Base-by-base conservation (phyloP, 352 stramenopile genomes). In the Globisporangium okanoganense region DNA sequence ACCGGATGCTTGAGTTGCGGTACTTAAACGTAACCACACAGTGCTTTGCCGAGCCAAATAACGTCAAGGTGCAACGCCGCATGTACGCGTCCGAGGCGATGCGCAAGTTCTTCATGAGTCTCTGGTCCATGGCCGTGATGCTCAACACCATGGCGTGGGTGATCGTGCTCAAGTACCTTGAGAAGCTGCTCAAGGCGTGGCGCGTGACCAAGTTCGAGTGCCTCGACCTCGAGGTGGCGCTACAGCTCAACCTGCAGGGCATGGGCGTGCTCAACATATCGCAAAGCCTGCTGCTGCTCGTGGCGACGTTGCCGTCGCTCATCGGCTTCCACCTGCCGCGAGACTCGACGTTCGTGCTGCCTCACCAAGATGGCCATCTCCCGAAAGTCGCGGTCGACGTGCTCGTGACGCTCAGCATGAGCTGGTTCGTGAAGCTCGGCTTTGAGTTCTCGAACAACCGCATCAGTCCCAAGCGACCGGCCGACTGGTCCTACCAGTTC, bases 131-230 rank as follows among this genome's bases (percentile, higher is more conserved):
- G 59, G 54, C 62, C 4, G 45, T 79, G 24, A 66, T 79, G 67
- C 74, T 83, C 62, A 83, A 83, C 61, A 80, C 74, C 7, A 76
- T 83, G 50, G 72, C 72, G 16, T 56, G 72, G 20, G 59, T 71
- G 2, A 41, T 80, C 44, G 63, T 83, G 31, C 52, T 77, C 60
- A 83, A 77, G 63, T 83, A 83, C 54, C 62, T 80, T 8, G 64
- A 68, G 55, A 77, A 79, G 52, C 61, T 80, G 2, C 27, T 59
- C 25, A 67, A 70, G 12, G 74, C 74, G 6, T 75, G 61, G 56
- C 49, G 51, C 22, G 57, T 71, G 25, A 83, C 74, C 2, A 24
- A 53, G 7, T 83, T 77, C 41, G 70, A 73, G 45, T 67, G 68
- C 31, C 41, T 83, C 14, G 67, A 76, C 27, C 40, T 75, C 3